A percentile compares a stretch with the other conserved stretches of the same genome.
Conservation (phyloP, 2,329 filamentous ascomycete genomes). For the Torrubiellomyces zombiae region DNA sequence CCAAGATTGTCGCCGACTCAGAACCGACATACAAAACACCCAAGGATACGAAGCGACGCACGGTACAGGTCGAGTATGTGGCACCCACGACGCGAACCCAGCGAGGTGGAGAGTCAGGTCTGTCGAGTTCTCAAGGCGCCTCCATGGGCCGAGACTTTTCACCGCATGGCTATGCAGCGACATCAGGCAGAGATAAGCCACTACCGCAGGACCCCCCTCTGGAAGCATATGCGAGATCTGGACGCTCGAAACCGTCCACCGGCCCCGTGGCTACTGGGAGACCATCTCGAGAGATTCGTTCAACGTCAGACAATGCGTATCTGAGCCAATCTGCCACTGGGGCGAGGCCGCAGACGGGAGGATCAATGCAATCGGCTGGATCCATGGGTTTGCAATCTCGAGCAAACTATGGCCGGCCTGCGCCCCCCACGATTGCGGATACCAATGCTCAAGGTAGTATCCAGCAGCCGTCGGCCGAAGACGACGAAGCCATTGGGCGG, state of each 20-base stretch:
- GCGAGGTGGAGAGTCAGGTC: slow-evolving; percentile 34
- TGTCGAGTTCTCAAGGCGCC: no score
- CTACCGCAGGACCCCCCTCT: slow-evolving; percentile 42
- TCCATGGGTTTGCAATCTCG: slow-evolving; percentile 49
- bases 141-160: no score
- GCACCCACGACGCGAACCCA: slow-evolving; percentile 75
- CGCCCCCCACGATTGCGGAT: slow-evolving; percentile 69
- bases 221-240: slow-evolving; percentile 22
- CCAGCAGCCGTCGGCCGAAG: slow-evolving; percentile 58
- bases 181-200: slow-evolving; percentile 35
- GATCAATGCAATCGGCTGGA: slow-evolving; percentile 53
- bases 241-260: slow-evolving; percentile 25
- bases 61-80: slow-evolving; percentile 95
- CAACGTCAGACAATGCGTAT: slow-evolving; percentile 22
- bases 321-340: slow-evolving; percentile 24
- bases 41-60: slow-evolving; percentile 80
- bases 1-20: slow-evolving; percentile 52
- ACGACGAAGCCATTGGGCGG: slow-evolving; percentile 50
- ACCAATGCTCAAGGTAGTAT: slow-evolving; percentile 84
- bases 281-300: slow-evolving; percentile 18
- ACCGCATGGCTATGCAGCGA: no score
- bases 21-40: slow-evolving; percentile 42
- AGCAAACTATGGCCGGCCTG: slow-evolving; percentile 69
- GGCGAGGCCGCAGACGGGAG: slow-evolving; percentile 61
- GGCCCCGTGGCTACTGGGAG: slow-evolving; percentile 20